phyloP scores from a whole-genome alignment of 495 filamentous ascomycete genomes.

The Penicillium arizonense region DNA sequence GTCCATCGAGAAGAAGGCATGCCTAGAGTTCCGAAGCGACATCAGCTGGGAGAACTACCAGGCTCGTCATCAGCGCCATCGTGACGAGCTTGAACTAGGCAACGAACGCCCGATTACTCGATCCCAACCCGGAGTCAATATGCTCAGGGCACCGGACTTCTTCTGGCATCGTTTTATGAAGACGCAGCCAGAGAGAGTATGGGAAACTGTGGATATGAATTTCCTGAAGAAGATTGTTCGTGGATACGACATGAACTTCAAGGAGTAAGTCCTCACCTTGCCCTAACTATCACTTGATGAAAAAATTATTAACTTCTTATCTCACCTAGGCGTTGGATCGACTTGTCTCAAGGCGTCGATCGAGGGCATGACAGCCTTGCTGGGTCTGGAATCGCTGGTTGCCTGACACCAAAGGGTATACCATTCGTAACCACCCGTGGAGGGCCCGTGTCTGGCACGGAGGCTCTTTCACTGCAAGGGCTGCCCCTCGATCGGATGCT shows the following conservation, averaged over 20 bases:
- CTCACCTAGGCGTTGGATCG: constrained; percentile 49
- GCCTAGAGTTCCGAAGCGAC: constrained; percentile 16
- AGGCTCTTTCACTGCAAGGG: constrained; percentile 70
- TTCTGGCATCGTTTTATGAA: constrained; percentile 49
- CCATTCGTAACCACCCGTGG: constrained; percentile 62
- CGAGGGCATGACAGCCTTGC: constrained; percentile 45
- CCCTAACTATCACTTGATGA: not conserved
- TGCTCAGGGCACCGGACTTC: constrained; percentile 52
- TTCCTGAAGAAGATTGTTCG: constrained; percentile 43
- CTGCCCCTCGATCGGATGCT: constrained; percentile 62
- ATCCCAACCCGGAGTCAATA: constrained; percentile 51
- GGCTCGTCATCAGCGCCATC: constrained; percentile 52
- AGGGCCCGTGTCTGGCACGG: constrained; percentile 62
- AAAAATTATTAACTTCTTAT: not conserved
- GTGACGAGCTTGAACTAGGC: constrained; percentile 47
- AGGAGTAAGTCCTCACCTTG: constrained; percentile 44
- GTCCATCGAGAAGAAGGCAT: constrained; percentile 38
- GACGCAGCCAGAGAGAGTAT: constrained; percentile 54
- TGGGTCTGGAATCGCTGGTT: constrained; percentile 59
- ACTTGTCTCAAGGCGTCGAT: constrained; percentile 78
- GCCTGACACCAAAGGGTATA: constrained; percentile 68
- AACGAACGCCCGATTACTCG: constrained; percentile 52
- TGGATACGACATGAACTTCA: constrained; percentile 61
- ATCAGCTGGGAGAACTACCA: constrained; percentile 59
- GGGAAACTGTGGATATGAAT: constrained; percentile 68